Evolutionary conservation across 2,329 filamentous ascomycete species (phyloP).

Genomic region (Trichoderma pleuroti): DNA sequence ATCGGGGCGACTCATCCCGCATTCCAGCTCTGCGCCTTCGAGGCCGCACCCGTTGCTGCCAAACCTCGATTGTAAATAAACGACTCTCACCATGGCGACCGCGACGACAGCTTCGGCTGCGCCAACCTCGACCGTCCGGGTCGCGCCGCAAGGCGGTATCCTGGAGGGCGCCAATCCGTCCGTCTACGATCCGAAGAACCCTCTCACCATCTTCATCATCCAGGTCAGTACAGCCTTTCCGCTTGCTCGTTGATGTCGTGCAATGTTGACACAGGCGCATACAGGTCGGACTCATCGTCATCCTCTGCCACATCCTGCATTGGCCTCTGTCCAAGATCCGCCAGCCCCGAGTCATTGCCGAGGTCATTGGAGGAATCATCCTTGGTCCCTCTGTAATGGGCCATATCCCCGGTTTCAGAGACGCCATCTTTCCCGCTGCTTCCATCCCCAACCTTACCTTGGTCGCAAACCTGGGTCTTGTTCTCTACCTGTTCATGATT

Average conservation of each 20-base stretch:
- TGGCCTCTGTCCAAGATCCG: constrained; percentile 73
- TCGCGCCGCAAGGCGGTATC: constrained; percentile 54
- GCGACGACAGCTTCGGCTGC: constrained; percentile 29
- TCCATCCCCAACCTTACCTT: constrained; percentile 74
- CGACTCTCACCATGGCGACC: constrained; percentile 16
- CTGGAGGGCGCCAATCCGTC: constrained; percentile 68
- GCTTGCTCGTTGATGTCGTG: background rate
- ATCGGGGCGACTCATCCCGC: background rate
- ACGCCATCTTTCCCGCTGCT: constrained; percentile 69
- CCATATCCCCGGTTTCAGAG: constrained; percentile 73
- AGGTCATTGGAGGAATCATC: constrained; percentile 80
- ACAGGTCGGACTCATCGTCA: constrained; percentile 44
- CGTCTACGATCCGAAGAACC: constrained; percentile 65
- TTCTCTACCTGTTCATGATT: constrained; percentile 84
- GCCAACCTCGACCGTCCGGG: constrained; percentile 31
- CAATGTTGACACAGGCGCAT: background rate
- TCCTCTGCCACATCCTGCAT: constrained; percentile 56
- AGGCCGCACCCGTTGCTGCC: background rate
- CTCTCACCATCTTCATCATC: constrained; percentile 73
- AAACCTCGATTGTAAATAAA: background rate
- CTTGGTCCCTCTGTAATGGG: constrained; percentile 87
- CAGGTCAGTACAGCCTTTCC: constrained; percentile 44
- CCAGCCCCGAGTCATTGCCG: constrained; percentile 78
- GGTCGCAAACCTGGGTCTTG: constrained; percentile 77
- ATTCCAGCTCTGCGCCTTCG: background rate